Evolutionary conservation across 108 stramenopile species (phyloP).

Genomic region (Schizochytrium sp.): DNA sequence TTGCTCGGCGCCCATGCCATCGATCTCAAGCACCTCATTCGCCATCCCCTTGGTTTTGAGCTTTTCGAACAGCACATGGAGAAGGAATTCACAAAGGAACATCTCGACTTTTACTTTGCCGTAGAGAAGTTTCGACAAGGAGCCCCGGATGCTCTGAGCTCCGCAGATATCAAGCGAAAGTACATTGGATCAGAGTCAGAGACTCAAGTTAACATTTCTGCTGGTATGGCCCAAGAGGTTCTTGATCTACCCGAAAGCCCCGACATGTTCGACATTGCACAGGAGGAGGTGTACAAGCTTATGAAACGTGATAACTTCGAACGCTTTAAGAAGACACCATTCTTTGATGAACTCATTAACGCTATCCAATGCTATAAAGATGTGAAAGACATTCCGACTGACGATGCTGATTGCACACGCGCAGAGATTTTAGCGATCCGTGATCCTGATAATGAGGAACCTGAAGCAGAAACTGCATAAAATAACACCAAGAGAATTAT

Average conservation of each 20-base stretch:
- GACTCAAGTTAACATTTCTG: constrained; percentile 35
- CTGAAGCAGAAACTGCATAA: no score
- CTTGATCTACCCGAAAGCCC: neutral
- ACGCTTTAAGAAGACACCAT: constrained; percentile 56
- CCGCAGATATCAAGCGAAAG: neutral
- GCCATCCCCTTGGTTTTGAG: neutral
- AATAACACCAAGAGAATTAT: no score
- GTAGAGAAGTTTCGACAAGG: neutral
- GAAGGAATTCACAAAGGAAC: neutral
- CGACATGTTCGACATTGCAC: constrained; percentile 18
- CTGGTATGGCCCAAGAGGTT: constrained; percentile 17
- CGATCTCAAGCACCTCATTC: constrained; percentile 1
- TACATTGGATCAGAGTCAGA: constrained; percentile 31
- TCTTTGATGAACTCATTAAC: constrained; percentile 57
- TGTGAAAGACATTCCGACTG: neutral
- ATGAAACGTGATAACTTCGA: constrained; percentile 64
- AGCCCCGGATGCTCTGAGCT: neutral
- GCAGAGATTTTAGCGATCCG: neutral
- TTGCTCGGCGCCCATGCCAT: neutral
- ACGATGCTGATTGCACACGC: neutral
- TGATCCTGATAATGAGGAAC: no score
- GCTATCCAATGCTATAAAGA: neutral
- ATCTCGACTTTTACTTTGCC: neutral
- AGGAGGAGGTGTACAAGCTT: constrained; percentile 53
- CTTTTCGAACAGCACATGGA: constrained; percentile 41